Evolutionary conservation across 305 asterid genomes (phyloP), one percentile per base, ranked within the genome.

Genomic region (Solanum hybrid): DNA sequence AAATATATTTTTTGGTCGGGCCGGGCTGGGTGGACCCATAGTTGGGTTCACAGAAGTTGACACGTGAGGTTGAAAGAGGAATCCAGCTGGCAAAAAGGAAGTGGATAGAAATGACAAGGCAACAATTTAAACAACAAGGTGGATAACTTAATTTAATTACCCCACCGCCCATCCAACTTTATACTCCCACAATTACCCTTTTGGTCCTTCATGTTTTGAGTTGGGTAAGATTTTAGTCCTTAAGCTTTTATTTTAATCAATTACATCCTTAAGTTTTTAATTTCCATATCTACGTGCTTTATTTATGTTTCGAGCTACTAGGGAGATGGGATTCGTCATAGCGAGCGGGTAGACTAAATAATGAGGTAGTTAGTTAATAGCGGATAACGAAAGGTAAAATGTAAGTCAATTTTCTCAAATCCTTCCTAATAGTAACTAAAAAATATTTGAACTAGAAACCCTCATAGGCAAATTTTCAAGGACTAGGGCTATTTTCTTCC

Each of bases 31-130:
- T 6, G 67, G n/a, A 16, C 67, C 28, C 75, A 29, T 22, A 51
- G 12, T 7, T 84, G 69, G 92, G 93, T 91, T 88, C 84, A 37
- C 88, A 79, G 93, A 84, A 89, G 91, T 85, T 91, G 95, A 95
- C 97, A 91, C 95, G 95, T 92, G 95, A 91, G 77, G 89, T 61
- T 88, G 89, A 86, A 82, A 86, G 90, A 79, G 88, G 91, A n/a
- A 75, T 88, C 92, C 94, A 92, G 90, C 91, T 91, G 93, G 93
- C 93, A 37, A 87, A 84, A 78, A 29, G 64, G 82, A 89, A 89
- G 89, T 90, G 93, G 95, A 92, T 92, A 89, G 93, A 89, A 91
- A 83, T 95, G 94, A 91, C 94, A 86, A 91, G 92, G 93, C 94
- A 91, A 87, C 91, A 39, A 40, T 33, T 10, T 28, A 78, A 33